phyloP scores from a whole-genome alignment of 2,329 filamentous ascomycete genomes.

The Aspergillus pseudonomiae region DNA sequence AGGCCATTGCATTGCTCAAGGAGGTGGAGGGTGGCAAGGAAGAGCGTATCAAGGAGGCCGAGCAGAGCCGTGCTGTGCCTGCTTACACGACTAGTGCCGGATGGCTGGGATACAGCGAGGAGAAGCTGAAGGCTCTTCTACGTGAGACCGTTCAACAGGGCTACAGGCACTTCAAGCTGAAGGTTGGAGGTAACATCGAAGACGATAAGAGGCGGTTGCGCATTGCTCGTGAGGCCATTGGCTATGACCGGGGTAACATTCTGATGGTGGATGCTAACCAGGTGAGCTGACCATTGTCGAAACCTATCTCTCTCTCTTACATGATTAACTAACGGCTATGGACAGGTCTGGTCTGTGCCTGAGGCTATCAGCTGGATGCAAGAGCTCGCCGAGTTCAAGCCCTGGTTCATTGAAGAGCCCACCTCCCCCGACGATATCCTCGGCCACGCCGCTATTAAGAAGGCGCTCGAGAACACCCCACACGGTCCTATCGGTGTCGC shows the following conservation, averaged over 20 bases:
- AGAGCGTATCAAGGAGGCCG: slow-evolving; percentile 71
- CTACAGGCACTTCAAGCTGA: slow-evolving; percentile 87
- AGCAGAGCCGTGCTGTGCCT: slow-evolving; percentile 74
- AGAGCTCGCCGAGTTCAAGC: slow-evolving; percentile 75
- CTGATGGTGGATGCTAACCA: slow-evolving; percentile 95
- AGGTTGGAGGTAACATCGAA: slow-evolving; percentile 75
- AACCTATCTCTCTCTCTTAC: background rate
- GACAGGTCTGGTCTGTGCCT: slow-evolving; percentile 77
- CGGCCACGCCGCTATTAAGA: slow-evolving; percentile 81
- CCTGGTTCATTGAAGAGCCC: slow-evolving; percentile 92
- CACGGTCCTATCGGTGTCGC: slow-evolving; percentile 75
- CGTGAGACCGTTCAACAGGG: slow-evolving; percentile 74
- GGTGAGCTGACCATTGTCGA: slow-evolving; percentile 40
- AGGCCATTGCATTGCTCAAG: slow-evolving; percentile 73
- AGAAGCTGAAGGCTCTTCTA: slow-evolving; percentile 78
- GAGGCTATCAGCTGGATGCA: slow-evolving; percentile 89
- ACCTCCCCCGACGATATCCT: slow-evolving; percentile 88
- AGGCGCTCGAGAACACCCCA: slow-evolving; percentile 65
- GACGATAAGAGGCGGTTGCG: slow-evolving; percentile 70
- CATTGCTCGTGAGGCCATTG: slow-evolving; percentile 78
- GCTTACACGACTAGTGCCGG: slow-evolving; percentile 90
- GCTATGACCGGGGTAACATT: slow-evolving; percentile 79
- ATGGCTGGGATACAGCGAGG: slow-evolving; percentile 88
- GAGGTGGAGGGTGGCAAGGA: slow-evolving; percentile 69
- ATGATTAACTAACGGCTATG: background rate